Evolutionary conservation across 805 yeast genomes (phyloP).

Genomic region (Candida coquimbonensis): DNA sequence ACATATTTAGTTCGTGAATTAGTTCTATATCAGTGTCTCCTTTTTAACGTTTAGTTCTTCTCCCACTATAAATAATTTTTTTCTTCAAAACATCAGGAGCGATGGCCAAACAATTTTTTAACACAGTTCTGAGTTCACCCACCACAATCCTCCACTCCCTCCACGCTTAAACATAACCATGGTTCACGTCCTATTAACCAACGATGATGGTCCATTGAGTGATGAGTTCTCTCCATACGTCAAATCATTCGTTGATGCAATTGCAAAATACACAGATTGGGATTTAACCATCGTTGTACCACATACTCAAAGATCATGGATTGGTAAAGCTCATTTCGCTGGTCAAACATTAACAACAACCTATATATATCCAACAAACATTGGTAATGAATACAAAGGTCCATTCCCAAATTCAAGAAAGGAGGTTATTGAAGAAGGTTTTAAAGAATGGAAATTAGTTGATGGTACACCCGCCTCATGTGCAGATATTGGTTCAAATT

Average conservation of each 20-base stretch:
- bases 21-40: too few relatives aligned
- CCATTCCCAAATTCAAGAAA: constrained; percentile 53
- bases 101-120: neutral
- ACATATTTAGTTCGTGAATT: constrained; percentile 35
- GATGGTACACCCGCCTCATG: constrained; percentile 97
- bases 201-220: constrained; percentile 94
- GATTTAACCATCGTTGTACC: constrained; percentile 80
- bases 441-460: constrained; percentile 78
- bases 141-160: neutral
- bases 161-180: neutral
- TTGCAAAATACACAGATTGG: constrained; percentile 69
- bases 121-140: neutral
- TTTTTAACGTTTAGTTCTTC: too few relatives aligned
- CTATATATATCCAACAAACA: constrained; percentile 54
- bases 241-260: constrained; percentile 69
- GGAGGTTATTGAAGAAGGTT: constrained; percentile 25
- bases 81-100: neutral
- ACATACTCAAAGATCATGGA: constrained; percentile 83
- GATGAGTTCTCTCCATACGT: constrained; percentile 78
- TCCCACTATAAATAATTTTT: neutral
- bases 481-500: constrained; percentile 82
- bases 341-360: constrained; percentile 56
- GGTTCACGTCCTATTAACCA: constrained; percentile 44
- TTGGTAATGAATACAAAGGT: constrained; percentile 50
- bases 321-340: constrained; percentile 94